A percentile compares a stretch with the other conserved stretches of the same genome.
phyloP scores from a whole-genome alignment of 441 rosid genomes.

The Pelargonium fulgidum region DNA sequence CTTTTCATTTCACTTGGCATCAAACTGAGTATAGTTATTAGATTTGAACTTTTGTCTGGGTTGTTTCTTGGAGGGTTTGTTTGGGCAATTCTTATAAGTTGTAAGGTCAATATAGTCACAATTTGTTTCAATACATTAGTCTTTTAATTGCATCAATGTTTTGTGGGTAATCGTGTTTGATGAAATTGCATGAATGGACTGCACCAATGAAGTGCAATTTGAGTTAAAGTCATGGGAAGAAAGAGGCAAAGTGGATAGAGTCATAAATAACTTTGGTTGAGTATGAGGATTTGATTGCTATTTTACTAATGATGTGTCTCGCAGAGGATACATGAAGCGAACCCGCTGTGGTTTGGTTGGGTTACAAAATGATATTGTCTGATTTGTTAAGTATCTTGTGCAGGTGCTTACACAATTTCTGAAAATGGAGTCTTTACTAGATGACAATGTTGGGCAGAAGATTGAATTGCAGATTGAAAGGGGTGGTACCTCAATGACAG shows the following conservation, averaged over 20 bases:
- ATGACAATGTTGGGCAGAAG: slow-evolving; percentile 60
- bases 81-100: too few relatives aligned
- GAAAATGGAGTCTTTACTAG: slow-evolving; percentile 72
- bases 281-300: not conserved
- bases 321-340: not conserved
- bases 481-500: slow-evolving; percentile 62
- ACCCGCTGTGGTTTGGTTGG: not conserved
- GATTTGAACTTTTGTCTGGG: slow-evolving; percentile 1
- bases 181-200: too few relatives aligned
- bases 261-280: not conserved
- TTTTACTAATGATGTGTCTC: not conserved
- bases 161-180: too few relatives aligned
- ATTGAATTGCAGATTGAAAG: slow-evolving; percentile 79
- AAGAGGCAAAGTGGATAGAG: too few relatives aligned
- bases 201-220: too few relatives aligned
- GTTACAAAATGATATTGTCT: not conserved
- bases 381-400: slow-evolving; percentile 22
- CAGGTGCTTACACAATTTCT: slow-evolving; percentile 90
- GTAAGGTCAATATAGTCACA: too few relatives aligned
- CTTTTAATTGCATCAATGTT: too few relatives aligned
- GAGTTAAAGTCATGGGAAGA: too few relatives aligned
- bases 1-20: not conserved
- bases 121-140: too few relatives aligned
- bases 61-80: too few relatives aligned
- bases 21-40: not conserved